These are phyloP conservation scores for Penicillium sp. DNA, from an alignment of 2,329 filamentous ascomycete species.

Conservation along the genomic window DNA sequence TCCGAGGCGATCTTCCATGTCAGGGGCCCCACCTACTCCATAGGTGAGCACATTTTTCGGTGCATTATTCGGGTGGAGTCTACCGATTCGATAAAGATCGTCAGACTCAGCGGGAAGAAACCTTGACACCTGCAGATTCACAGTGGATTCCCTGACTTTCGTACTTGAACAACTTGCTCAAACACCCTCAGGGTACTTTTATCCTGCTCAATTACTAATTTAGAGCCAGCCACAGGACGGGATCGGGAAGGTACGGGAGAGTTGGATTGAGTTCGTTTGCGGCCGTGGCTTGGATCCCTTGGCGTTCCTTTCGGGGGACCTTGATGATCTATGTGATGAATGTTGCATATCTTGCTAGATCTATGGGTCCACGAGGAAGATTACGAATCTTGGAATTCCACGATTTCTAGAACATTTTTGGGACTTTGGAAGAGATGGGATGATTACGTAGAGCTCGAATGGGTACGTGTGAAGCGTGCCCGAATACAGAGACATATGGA, in stretches of 20 bases:
- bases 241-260: background rate
- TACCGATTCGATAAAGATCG: slow-evolving; percentile 13
- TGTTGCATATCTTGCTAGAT: background rate
- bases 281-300: background rate
- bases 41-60: slow-evolving; percentile 8
- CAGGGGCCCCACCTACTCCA: background rate
- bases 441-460: background rate
- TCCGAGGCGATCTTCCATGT: background rate
- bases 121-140: slow-evolving; percentile 20
- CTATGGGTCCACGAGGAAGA: background rate
- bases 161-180: slow-evolving; percentile 24
- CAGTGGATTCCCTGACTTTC: background rate
- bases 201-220: background rate
- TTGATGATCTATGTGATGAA: background rate
- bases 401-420: background rate
- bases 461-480: background rate
- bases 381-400: background rate
- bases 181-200: slow-evolving; percentile 32
- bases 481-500: background rate
- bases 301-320: background rate
- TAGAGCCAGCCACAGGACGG: no score
- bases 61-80: slow-evolving; percentile 3
- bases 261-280: background rate
- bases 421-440: background rate
- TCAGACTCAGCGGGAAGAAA: slow-evolving; percentile 5